phyloP scores from a whole-genome alignment of 2,329 filamentous ascomycete genomes.

The Incumbomyces delicatus region DNA sequence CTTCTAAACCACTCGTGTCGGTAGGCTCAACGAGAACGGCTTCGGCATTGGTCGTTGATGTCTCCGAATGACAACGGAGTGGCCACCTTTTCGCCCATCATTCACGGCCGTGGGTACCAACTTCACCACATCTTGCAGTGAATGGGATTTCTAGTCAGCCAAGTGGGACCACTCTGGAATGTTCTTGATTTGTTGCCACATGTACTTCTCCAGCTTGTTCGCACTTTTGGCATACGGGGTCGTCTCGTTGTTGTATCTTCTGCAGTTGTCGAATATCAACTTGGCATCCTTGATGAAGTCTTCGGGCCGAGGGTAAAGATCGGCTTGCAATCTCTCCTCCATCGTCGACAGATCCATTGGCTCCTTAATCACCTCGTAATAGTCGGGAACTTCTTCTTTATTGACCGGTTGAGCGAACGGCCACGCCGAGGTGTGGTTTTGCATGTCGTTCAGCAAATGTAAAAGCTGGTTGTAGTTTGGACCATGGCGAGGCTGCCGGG shows the following conservation, averaged over 20 bases:
- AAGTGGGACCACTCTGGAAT: constrained; percentile 76
- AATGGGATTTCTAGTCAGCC: neutral
- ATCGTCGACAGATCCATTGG: constrained; percentile 96
- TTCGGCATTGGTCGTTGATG: no score
- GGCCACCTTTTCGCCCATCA: no score
- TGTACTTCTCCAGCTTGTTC: constrained; percentile 84
- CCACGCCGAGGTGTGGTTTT: constrained; percentile 89
- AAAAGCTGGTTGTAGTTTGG: constrained; percentile 93
- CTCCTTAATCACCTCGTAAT: constrained; percentile 96
- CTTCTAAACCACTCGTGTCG: no score
- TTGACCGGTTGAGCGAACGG: constrained; percentile 92
- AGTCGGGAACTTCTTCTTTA: constrained; percentile 92
- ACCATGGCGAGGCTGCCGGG: constrained; percentile 86
- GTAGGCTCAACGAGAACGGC: no score
- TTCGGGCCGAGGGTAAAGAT: constrained; percentile 81
- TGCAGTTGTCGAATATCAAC: constrained; percentile 88
- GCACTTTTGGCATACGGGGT: constrained; percentile 93
- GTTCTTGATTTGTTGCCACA: constrained; percentile 87
- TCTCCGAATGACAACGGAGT: no score
- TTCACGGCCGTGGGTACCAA: no score
- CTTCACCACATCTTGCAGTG: neutral
- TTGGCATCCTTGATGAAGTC: constrained; percentile 85
- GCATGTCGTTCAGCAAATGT: constrained; percentile 85
- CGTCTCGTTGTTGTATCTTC: constrained; percentile 90
- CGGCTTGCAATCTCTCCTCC: constrained; percentile 89